phyloP scores from a whole-genome alignment of 83 land plant species.

The Larix sibirica region DNA sequence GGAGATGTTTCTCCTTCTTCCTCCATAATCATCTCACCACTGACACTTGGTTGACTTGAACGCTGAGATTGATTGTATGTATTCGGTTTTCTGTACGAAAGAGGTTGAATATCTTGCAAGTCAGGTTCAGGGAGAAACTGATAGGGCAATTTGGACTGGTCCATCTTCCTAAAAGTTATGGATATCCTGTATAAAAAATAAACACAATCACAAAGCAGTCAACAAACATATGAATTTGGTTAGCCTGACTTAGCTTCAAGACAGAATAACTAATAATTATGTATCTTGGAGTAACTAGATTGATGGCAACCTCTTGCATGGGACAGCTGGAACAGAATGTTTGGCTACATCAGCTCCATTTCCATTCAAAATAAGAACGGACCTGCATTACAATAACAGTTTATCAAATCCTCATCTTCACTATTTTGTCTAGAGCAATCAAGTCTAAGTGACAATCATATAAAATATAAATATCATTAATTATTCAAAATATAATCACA shows the following conservation, averaged over 20 bases:
- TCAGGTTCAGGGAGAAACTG: slow-evolving; percentile 54
- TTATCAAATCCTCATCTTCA: slow-evolving; percentile 2
- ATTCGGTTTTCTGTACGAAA: background rate
- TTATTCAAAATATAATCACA: background rate
- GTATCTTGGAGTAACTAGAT: too few species aligned
- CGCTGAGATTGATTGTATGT: background rate
- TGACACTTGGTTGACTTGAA: background rate
- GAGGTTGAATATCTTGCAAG: slow-evolving; percentile 38
- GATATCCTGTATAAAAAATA: slow-evolving; percentile 55
- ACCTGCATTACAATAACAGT: slow-evolving; percentile 40
- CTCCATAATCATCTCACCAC: background rate
- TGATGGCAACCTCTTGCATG: slow-evolving; percentile 45
- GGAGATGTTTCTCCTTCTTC: background rate
- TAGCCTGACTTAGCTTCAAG: background rate
- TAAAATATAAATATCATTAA: background rate
- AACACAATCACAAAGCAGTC: background rate
- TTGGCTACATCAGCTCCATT: slow-evolving; percentile 96
- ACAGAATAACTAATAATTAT: background rate
- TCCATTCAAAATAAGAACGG: slow-evolving; percentile 80
- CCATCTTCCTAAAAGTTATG: slow-evolving; percentile 87
- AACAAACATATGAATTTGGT: background rate
- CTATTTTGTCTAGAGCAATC: background rate
- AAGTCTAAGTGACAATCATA: background rate
- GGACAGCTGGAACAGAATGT: slow-evolving; percentile 87
- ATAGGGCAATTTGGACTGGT: slow-evolving; percentile 61